phyloP scores from a whole-genome alignment of 2,329 filamentous ascomycete genomes.

The Fusarium compactum region DNA sequence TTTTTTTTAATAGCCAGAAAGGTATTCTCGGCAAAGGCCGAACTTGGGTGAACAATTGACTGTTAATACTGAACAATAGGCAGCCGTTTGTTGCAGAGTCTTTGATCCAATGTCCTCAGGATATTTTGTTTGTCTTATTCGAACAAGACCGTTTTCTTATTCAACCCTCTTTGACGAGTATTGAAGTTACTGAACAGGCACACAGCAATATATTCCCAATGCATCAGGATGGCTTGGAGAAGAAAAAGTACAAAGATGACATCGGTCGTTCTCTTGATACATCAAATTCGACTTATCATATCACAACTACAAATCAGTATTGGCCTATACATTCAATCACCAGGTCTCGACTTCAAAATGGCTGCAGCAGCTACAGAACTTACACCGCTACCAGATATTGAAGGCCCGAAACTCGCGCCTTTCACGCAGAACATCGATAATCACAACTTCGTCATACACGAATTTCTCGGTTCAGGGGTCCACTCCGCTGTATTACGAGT shows the following conservation, averaged over 20 bases:
- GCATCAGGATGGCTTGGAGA: neutral
- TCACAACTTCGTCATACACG: conserved; percentile 1
- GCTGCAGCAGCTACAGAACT: conserved; percentile 4
- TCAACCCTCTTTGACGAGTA: neutral
- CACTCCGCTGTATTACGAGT: neutral
- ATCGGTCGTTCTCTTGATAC: neutral
- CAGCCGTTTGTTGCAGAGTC: neutral
- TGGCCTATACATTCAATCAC: neutral
- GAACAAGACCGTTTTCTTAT: neutral
- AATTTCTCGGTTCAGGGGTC: accelerated
- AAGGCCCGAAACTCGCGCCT: conserved; percentile 15
- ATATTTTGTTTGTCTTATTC: neutral
- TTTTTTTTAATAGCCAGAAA: neutral
- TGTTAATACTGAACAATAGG: neutral
- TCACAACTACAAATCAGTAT: neutral
- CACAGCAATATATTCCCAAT: neutral
- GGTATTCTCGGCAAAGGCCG: neutral
- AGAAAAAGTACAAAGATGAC: neutral
- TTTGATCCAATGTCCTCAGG: neutral
- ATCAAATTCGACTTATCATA: neutral
- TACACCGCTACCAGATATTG: neutral
- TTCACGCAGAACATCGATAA: conserved; percentile 15
- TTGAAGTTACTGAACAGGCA: neutral
- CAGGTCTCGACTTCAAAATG: neutral
- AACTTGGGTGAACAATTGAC: neutral